A percentile compares a stretch with the other conserved stretches of the same genome.
These are phyloP conservation scores for Aspergillus aculeatus DNA, from an alignment of 2,329 filamentous ascomycete species.

Conservation along the genomic window DNA sequence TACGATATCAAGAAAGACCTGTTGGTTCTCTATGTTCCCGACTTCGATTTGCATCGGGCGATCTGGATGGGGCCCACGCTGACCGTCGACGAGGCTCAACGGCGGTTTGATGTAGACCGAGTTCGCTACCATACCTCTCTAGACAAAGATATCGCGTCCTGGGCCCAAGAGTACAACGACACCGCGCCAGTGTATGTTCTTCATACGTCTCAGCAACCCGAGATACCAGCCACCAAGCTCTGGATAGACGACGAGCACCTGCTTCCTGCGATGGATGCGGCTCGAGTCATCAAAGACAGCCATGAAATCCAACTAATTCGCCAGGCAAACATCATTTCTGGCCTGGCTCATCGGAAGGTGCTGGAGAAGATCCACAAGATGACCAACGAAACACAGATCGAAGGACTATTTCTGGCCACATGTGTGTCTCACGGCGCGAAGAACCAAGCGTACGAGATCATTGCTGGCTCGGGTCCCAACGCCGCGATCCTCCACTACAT, in stretches of 20 bases:
- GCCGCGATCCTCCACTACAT: slow-evolving; percentile 88
- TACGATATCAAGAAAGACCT: slow-evolving; percentile 60
- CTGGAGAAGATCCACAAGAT: slow-evolving; percentile 62
- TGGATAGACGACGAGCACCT: slow-evolving; percentile 31
- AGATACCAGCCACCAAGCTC: slow-evolving; percentile 19
- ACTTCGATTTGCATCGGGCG: slow-evolving; percentile 55
- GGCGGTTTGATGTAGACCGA: slow-evolving; percentile 67
- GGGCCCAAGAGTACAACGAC: slow-evolving; percentile 28
- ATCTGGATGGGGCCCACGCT: slow-evolving; percentile 46
- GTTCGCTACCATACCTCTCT: slow-evolving; percentile 60
- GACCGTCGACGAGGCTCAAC: slow-evolving; percentile 56
- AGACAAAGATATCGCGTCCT: slow-evolving; percentile 49
- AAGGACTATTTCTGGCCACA: slow-evolving; percentile 73
- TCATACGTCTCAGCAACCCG: slow-evolving; percentile 37
- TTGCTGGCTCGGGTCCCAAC: slow-evolving; percentile 75
- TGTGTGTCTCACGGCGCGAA: slow-evolving; percentile 74
- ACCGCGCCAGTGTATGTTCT: slow-evolving; percentile 37
- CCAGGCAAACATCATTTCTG: slow-evolving; percentile 69
- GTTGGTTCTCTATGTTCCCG: slow-evolving; percentile 72
- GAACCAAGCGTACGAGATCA: slow-evolving; percentile 84
- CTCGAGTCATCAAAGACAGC: slow-evolving; percentile 69
- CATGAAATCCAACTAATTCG: slow-evolving; percentile 72
- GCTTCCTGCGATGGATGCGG: slow-evolving; percentile 61
- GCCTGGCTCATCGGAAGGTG: slow-evolving; percentile 64
- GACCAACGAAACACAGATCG: slow-evolving; percentile 76